Percentiles rank a stretch among this genome's conserved stretches.
Evolutionary conservation across 78 protist genomes (phyloP).

Genomic region (Dictyostelium brefeldianum): DNA sequence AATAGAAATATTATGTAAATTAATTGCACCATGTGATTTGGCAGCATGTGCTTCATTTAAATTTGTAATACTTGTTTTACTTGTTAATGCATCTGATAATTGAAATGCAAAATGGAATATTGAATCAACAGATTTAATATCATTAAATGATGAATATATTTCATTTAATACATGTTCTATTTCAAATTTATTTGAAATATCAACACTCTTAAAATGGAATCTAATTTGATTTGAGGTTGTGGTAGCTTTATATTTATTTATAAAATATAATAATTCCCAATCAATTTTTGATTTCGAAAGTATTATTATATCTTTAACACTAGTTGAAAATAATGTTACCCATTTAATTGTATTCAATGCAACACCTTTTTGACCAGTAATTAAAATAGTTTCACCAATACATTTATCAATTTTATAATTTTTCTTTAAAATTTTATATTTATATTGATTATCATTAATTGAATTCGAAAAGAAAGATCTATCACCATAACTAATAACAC

Average conservation of each 20-base stretch:
- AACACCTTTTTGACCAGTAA: too few relatives aligned
- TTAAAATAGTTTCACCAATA: too few relatives aligned
- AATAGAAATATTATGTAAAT: slow-evolving; percentile 29
- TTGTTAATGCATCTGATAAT: not conserved
- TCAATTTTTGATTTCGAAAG: slow-evolving; percentile 16
- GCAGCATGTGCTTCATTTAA: slow-evolving; percentile 13
- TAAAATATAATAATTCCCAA: slow-evolving; percentile 32
- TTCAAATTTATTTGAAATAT: not conserved
- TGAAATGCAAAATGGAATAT: not conserved
- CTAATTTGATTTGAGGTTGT: not conserved
- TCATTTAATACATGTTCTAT: not conserved
- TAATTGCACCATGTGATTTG: slow-evolving; percentile 68
- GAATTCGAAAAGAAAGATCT: not conserved
- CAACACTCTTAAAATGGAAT: slow-evolving; percentile 17
- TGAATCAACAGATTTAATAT: not conserved
- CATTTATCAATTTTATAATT: too few relatives aligned
- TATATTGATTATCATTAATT: too few relatives aligned
- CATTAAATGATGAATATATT: slow-evolving; percentile 11
- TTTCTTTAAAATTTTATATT: too few relatives aligned
- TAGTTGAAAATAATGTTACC: not conserved
- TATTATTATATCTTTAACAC: slow-evolving; percentile 3
- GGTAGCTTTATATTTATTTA: not conserved
- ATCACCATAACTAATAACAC: slow-evolving; percentile 31
- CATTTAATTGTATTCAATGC: too few relatives aligned
- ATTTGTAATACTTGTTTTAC: not conserved